These are phyloP conservation scores for Pisolithus tinctorius DNA, from an alignment of 768 basidiomycete genomes.

Conservation along the genomic window DNA sequence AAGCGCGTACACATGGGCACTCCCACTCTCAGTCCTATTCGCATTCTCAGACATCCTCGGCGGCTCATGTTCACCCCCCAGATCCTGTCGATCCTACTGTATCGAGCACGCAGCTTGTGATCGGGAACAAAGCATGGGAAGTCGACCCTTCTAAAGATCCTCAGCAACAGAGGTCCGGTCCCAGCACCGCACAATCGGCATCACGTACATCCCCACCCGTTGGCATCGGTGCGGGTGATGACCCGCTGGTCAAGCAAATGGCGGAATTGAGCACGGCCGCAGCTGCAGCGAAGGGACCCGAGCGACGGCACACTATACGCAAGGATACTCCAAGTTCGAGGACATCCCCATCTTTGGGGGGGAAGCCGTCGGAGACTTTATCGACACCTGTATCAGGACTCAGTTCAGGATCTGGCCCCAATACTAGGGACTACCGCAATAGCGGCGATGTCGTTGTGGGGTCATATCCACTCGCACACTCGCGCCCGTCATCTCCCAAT, in stretches of 20 bases:
- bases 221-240: conserved; percentile 36
- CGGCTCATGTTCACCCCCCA: conserved; percentile 14
- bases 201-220: conserved; percentile 28
- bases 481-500: conserved; percentile 72
- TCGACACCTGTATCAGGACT: conserved; percentile 9
- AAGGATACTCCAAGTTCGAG: conserved; percentile 13
- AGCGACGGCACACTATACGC: conserved; percentile 19
- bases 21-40: conserved; percentile 19
- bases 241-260: conserved; percentile 64
- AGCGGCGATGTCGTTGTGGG: conserved; percentile 80
- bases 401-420: too few relatives aligned
- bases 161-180: conserved; percentile 31
- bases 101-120: conserved; percentile 52
- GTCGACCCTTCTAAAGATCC: conserved; percentile 64
- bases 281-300: conserved; percentile 5
- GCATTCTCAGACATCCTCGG: not conserved
- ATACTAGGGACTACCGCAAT: conserved; percentile 57
- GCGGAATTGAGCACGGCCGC: conserved; percentile 40
- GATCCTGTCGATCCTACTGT: conserved; percentile 60
- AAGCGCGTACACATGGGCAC: not conserved
- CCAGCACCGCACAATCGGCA: not conserved
- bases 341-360: not conserved
- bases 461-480: conserved; percentile 54
- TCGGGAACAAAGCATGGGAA: conserved; percentile 60
- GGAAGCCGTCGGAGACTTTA: too few relatives aligned